phyloP scores from a whole-genome alignment of 495 filamentous ascomycete genomes.

The Xylaria bambusicola region DNA sequence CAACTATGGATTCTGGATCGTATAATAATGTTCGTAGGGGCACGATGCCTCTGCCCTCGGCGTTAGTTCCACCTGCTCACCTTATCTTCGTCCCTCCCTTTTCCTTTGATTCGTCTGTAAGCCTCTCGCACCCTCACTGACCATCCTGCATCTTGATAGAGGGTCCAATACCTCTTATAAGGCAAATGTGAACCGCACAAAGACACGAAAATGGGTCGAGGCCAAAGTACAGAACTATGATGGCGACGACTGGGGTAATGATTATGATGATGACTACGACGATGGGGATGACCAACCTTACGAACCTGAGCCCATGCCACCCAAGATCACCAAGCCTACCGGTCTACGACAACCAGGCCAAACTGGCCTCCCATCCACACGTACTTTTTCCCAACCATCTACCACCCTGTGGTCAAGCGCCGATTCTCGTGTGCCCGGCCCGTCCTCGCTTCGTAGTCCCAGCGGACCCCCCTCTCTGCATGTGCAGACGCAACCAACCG shows the following conservation, averaged over 20 bases:
- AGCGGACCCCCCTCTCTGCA: conserved; percentile 25
- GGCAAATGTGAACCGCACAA: conserved; percentile 84
- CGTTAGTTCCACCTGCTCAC: conserved; percentile 20
- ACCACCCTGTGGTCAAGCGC: conserved; percentile 10
- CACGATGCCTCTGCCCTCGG: conserved; percentile 27
- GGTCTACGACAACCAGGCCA: conserved; percentile 17
- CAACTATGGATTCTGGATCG: conserved; percentile 33
- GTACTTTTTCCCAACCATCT: conserved; percentile 28
- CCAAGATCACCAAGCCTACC: conserved; percentile 13
- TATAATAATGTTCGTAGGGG: conserved; percentile 33
- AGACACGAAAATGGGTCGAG: conserved; percentile 94
- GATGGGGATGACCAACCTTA: conserved; percentile 53
- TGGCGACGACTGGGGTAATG: conserved; percentile 91
- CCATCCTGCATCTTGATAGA: conserved; percentile 27
- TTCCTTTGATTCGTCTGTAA: neutral
- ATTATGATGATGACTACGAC: conserved; percentile 77
- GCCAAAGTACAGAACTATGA: conserved; percentile 87
- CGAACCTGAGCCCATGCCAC: conserved; percentile 37
- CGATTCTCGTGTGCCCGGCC: conserved; percentile 1
- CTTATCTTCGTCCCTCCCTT: neutral
- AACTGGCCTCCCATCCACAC: conserved; percentile 18
- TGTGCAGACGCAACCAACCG: conserved; percentile 22
- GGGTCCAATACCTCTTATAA: conserved; percentile 42
- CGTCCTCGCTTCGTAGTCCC: conserved; percentile 17
- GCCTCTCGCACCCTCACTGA: conserved; percentile 17